Evolutionary conservation across 164 flowering plant species (phyloP), one percentile per base, ranked within the genome.

Genomic region (Umbilicus rupestris): DNA sequence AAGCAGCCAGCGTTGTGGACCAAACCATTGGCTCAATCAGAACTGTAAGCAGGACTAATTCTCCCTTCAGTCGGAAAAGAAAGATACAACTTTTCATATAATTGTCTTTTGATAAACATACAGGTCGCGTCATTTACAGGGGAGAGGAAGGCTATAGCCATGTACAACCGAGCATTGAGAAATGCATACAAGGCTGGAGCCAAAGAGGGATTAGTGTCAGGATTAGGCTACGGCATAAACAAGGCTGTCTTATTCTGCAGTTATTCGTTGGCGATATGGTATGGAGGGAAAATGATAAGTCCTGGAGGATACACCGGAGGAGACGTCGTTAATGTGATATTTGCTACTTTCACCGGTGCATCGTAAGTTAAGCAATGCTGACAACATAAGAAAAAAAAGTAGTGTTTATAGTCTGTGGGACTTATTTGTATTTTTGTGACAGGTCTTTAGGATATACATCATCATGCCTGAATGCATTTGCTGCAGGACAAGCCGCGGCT

Each of bases 401-500:
- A 14, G 28, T 33, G 11, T 12, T 12, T 52, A 2, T 26, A 22
- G 14, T 10, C 29, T 52, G 15, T 26, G 31, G 28, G 58, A 55
- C 33, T 55, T 8, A 55, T 55, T 14, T 15, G 16, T 19, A 55
- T 20, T n/a, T 4, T 55, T 55, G 14, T 28, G 26, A 49, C 68
- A 83, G 87, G 83, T 80, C 85, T 19, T 72, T 83, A 14, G 85
- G 85, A n/a, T 82, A 83, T 71, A 77, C 83, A 64, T 81, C 87
- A 49, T 85, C 87, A 0, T 81, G 83, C 67, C 62, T 83, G 71
- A 72, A 75, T 47, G 81, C 87, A 31, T 83, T 83, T 72, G 81
- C 83, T 29, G 82, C 85, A 17, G 87, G 87, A 50, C 79, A 73
- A 73, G 85, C 85, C 24, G 87, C 87, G 26, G 87, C 85, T 8